phyloP scores from a whole-genome alignment of 1,284 basidiomycete genomes.

The Marasmius sp. region DNA sequence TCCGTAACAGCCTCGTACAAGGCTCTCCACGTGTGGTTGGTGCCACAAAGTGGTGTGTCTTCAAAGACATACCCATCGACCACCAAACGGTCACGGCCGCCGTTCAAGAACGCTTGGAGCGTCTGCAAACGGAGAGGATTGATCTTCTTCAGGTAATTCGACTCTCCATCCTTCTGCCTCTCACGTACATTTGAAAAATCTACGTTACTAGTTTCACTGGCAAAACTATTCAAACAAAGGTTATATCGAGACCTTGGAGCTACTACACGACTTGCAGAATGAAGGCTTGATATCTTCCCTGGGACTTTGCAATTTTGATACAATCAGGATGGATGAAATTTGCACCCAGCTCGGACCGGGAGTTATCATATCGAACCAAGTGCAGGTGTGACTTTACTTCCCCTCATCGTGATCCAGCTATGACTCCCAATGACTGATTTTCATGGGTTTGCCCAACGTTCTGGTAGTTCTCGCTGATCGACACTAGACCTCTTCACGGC shows the following conservation, averaged over 20 bases:
- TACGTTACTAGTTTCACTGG: slow-evolving; percentile 67
- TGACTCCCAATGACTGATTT: not conserved
- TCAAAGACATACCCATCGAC: slow-evolving; percentile 53
- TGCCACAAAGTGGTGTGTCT: slow-evolving; percentile 83
- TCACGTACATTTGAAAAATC: not conserved
- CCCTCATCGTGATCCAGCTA: slow-evolving; percentile 1
- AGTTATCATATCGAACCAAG: slow-evolving; percentile 77
- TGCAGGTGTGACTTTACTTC: slow-evolving; percentile 53
- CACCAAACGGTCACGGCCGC: slow-evolving; percentile 60
- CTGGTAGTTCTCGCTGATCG: slow-evolving; percentile 76
- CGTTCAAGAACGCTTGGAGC: slow-evolving; percentile 63
- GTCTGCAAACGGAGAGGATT: slow-evolving; percentile 46
- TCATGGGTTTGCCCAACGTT: not conserved
- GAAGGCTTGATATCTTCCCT: slow-evolving; percentile 66
- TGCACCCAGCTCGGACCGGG: slow-evolving; percentile 68
- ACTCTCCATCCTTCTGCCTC: slow-evolving; percentile 2
- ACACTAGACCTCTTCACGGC: slow-evolving; percentile 71
- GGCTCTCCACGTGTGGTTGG: slow-evolving; percentile 52
- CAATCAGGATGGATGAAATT: slow-evolving; percentile 72
- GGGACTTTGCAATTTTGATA: slow-evolving; percentile 81
- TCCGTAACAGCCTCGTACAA: slow-evolving; percentile 45
- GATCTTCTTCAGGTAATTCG: slow-evolving; percentile 67
- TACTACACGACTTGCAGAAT: slow-evolving; percentile 56
- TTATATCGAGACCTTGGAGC: slow-evolving; percentile 62
- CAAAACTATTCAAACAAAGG: slow-evolving; percentile 72